Evolutionary conservation across 192 early-diverging fungal species (phyloP).

Genomic region (Podochytrium sp.): DNA sequence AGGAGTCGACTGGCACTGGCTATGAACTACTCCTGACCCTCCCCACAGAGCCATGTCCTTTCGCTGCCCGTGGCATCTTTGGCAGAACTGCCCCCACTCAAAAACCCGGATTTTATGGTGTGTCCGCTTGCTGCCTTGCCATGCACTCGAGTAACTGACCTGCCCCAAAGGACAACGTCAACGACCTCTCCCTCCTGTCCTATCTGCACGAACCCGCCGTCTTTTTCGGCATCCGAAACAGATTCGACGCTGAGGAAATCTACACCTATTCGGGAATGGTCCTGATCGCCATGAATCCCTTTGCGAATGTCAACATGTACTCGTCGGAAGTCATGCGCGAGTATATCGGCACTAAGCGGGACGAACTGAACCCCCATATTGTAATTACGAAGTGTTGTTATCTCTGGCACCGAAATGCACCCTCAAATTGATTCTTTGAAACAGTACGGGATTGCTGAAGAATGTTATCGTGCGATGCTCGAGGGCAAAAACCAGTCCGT

Average conservation of each 20-base stretch:
- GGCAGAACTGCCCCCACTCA: slow-evolving; percentile 75
- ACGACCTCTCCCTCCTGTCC: slow-evolving; percentile 30
- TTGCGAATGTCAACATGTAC: slow-evolving; percentile 78
- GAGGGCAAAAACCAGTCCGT: slow-evolving; percentile 90
- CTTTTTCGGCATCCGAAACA: slow-evolving; percentile 33
- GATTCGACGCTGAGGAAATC: slow-evolving; percentile 50
- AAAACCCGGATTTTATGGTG: slow-evolving; percentile 75
- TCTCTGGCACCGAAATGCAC: not conserved
- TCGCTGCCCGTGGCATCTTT: slow-evolving; percentile 67
- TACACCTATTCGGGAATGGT: slow-evolving; percentile 97
- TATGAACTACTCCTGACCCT: not conserved
- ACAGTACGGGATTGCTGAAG: slow-evolving; percentile 86
- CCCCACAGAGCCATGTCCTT: slow-evolving; percentile 64
- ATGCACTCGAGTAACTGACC: not conserved
- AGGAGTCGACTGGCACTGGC: not conserved
- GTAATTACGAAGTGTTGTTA: slow-evolving; percentile 22
- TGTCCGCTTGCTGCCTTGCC: no score
- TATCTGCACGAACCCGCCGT: slow-evolving; percentile 37
- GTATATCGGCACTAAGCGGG: slow-evolving; percentile 82
- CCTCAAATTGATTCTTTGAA: not conserved
- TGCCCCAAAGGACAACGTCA: slow-evolving; percentile 11
- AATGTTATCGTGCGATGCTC: slow-evolving; percentile 90
- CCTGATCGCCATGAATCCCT: slow-evolving; percentile 91
- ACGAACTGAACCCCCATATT: slow-evolving; percentile 87
- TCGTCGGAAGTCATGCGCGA: slow-evolving; percentile 78